Percentiles rank a stretch among this genome's conserved stretches.
These are phyloP conservation scores for Ceratocystis alfenasii DNA, from an alignment of 2,329 filamentous ascomycete genomes.

Conservation along the genomic window DNA sequence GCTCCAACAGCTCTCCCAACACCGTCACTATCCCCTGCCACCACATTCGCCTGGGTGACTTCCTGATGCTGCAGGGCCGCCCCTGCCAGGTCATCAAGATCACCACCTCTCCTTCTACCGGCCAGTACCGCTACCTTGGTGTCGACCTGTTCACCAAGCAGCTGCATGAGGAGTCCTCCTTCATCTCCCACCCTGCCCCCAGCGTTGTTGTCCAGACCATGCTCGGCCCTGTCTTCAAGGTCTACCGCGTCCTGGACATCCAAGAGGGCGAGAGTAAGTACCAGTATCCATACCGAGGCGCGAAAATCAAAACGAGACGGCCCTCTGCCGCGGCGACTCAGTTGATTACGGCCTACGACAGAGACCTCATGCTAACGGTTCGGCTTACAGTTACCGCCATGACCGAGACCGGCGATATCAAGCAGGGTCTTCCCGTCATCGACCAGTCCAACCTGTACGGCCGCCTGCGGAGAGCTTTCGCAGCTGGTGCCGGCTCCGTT, in stretches of 20 bases:
- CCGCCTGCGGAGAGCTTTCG: conserved; percentile 72
- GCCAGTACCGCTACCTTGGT: conserved; percentile 99
- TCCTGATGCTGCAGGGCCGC: conserved; percentile 96
- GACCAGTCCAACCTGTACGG: conserved; percentile 84
- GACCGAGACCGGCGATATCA: conserved; percentile 98
- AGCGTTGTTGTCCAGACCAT: conserved; percentile 99
- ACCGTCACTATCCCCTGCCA: conserved; percentile 98
- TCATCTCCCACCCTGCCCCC: conserved; percentile 91
- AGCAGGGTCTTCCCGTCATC: conserved; percentile 85
- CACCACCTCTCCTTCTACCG: conserved; percentile 92
- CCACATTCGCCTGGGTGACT: conserved; percentile 98
- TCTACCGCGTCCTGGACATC: conserved; percentile 98
- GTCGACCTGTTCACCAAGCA: conserved; percentile 99
- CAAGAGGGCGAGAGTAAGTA: conserved; percentile 52
- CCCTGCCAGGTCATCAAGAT: conserved; percentile 99
- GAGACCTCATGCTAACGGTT: conserved; percentile 21
- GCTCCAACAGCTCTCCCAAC: conserved; percentile 44
- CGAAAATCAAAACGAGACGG: neutral
- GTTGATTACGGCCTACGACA: conserved; percentile 16
- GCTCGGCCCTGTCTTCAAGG: conserved; percentile 99
- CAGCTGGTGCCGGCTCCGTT: conserved; percentile 83
- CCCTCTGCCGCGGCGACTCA: neutral
- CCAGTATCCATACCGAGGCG: conserved; percentile 19
- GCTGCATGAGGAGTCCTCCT: conserved; percentile 95
- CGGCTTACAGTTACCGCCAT: conserved; percentile 62